A percentile compares a stretch with the other conserved stretches of the same genome.
Conservation (phyloP, 352 stramenopile genomes). For the Pseudoperonospora humuli region DNA sequence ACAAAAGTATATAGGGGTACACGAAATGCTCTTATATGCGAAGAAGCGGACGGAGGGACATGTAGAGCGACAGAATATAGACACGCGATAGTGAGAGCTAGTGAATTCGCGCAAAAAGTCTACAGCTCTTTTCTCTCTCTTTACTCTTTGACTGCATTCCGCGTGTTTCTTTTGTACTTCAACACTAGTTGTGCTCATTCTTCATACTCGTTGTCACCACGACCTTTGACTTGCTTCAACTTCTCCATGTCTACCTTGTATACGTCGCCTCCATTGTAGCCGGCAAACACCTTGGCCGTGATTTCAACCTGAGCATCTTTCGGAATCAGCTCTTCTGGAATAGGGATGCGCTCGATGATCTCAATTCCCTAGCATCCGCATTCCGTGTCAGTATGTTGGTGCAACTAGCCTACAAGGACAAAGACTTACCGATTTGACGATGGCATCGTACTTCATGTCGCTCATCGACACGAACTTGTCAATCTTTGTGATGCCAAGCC, state of each 20-base stretch:
- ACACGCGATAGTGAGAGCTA: too few species aligned
- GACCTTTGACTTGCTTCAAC: slow-evolving; percentile 92
- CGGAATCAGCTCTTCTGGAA: slow-evolving; percentile 96
- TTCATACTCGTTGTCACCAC: slow-evolving; percentile 63
- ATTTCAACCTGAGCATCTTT: slow-evolving; percentile 98
- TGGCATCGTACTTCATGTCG: slow-evolving; percentile 99
- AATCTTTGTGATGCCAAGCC: slow-evolving; percentile 93
- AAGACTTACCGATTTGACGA: slow-evolving; percentile 87
- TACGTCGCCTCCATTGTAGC: slow-evolving; percentile 83
- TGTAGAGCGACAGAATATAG: too few species aligned
- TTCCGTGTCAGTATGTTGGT: slow-evolving; percentile 1
- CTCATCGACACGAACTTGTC: slow-evolving; percentile 97
- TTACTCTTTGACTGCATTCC: neutral
- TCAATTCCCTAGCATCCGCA: slow-evolving; percentile 86
- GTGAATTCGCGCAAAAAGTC: too few species aligned
- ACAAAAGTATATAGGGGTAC: too few species aligned
- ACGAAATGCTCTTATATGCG: too few species aligned
- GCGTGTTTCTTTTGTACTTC: neutral
- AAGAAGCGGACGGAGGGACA: too few species aligned
- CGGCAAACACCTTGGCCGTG: slow-evolving; percentile 94
- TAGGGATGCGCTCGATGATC: slow-evolving; percentile 97
- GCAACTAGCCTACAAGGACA: neutral
- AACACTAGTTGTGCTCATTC: slow-evolving; percentile 6
- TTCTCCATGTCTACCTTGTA: slow-evolving; percentile 91
- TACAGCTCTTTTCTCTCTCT: too few species aligned